Base-by-base conservation (phyloP, 257 asterid species). In the Ocimum tenuiflorum region DNA sequence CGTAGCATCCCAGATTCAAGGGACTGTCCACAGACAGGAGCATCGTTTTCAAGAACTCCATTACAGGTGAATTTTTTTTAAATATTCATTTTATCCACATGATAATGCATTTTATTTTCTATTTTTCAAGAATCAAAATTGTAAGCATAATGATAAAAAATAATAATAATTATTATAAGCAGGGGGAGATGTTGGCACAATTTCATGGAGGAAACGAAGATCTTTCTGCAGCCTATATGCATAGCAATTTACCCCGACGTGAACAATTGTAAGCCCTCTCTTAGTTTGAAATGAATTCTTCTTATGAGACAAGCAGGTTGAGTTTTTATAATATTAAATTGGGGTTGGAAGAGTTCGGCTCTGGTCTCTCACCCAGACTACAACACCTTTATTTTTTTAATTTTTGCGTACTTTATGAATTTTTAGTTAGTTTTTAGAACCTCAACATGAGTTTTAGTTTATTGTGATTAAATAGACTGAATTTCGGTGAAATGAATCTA, bases 191-290 rank as follows among this genome's bases (percentile, higher is more conserved):
- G 8, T 18, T 19, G 8, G 1, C 62, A 47, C 62, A 46, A 39
- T 46, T 58, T 33, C 10, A 41, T 47, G 77, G 60, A 47, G 53
- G 55, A 72, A 65, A 47, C 36, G 57, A 57, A 53, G 77, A 65
- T 41, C 11, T 38, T n/a, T 29, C 72, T 8, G 35, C 68, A 39
- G 20, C 38, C 13, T 72, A 72, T 36, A 6, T 19, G 22, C 43
- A 11, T 38, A 65, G 36, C 4, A 18, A 18, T 24, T 38, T 39
- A 18, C 56, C 17, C 7, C 39, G 68, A 17, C 29, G 27, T 46
- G 67, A 72, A 6, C 71, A 45, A 27, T 3, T 14, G 77, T 73
- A 73, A 65, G 77, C 24, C 24, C 13, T 20, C 23, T 8, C 27
- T 23, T 3, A 2, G 4, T 33, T 53, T 41, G 10, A 4, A 42